These are phyloP conservation scores for Fusarium sp. DNA, from an alignment of 2,329 filamentous ascomycete species.

Conservation along the genomic window DNA sequence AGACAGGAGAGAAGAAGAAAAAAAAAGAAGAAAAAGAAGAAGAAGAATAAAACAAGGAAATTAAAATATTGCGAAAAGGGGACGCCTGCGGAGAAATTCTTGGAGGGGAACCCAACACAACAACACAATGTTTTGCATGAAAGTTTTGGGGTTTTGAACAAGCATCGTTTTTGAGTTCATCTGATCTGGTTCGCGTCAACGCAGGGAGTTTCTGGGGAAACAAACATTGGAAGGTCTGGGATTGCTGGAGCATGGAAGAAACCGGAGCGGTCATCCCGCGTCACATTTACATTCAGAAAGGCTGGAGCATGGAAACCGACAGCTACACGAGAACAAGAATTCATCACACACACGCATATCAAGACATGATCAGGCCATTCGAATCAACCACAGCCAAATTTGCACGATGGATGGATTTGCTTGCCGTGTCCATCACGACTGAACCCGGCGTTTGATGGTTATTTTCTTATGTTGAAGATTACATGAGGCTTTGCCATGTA, in stretches of 20 bases:
- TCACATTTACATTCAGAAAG: constrained; percentile 38
- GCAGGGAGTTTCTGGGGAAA: constrained; percentile 37
- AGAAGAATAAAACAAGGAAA: not conserved
- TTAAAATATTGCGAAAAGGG: not conserved
- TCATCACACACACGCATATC: constrained; percentile 36
- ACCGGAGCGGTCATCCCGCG: constrained; percentile 33
- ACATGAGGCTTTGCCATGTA: not conserved
- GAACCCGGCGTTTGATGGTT: constrained; percentile 33
- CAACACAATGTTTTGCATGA: constrained; percentile 2
- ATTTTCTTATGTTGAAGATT: not conserved
- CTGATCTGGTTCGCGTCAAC: constrained; percentile 17
- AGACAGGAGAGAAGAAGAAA: not conserved
- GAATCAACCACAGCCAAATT: constrained; percentile 27
- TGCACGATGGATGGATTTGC: constrained; percentile 26
- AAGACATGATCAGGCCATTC: constrained; percentile 28
- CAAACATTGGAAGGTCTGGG: constrained; percentile 18
- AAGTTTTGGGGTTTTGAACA: constrained; percentile 12
- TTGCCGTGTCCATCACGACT: constrained; percentile 22
- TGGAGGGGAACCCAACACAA: not conserved
- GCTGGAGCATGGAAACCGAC: constrained; percentile 35
- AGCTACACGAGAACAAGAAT: constrained; percentile 39
- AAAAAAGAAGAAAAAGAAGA: not conserved
- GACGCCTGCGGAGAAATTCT: not conserved
- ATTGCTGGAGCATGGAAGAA: constrained; percentile 36
- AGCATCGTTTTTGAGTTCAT: not conserved